Evolutionary conservation across 352 stramenopile species (phyloP).

Genomic region (Halophytophthora batemanensis): DNA sequence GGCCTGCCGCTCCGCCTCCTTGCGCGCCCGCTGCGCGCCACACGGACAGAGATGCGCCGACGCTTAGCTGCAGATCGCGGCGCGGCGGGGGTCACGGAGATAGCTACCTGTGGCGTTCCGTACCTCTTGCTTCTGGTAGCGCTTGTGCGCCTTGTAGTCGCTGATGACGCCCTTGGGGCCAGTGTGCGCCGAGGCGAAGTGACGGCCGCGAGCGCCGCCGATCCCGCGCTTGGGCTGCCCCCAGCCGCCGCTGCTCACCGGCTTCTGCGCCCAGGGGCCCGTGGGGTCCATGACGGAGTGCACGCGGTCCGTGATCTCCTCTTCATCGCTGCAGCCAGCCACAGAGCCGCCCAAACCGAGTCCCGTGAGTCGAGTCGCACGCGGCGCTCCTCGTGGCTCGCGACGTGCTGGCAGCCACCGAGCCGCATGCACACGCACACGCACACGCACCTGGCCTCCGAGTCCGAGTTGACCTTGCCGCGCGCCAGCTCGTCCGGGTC

Average conservation of each 20-base stretch:
- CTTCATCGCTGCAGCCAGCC: constrained; percentile 34
- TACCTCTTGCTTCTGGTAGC: constrained; percentile 56
- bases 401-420: background rate
- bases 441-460: constrained; percentile 66
- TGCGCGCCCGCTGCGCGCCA: constrained; percentile 28
- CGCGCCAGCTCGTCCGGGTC: constrained; percentile 58
- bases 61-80: background rate
- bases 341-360: constrained; percentile 5
- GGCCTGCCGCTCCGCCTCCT: constrained; percentile 47
- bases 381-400: background rate
- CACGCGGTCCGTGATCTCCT: constrained; percentile 57
- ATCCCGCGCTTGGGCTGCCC: constrained; percentile 32
- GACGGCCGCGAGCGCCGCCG: constrained; percentile 25
- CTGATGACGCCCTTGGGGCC: constrained; percentile 80
- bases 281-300: constrained; percentile 67
- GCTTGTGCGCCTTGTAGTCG: constrained; percentile 82
- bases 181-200: constrained; percentile 66
- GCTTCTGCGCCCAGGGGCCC: constrained; percentile 62
- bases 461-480: constrained; percentile 59
- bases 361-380: too few relatives aligned
- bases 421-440: background rate
- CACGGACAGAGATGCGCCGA: background rate
- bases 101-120: too few relatives aligned
- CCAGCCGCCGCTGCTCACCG: constrained; percentile 41
- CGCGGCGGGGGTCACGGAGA: too few relatives aligned